Evolutionary conservation across 495 filamentous ascomycete species (phyloP).

Genomic region (Neurospora hispaniola): DNA sequence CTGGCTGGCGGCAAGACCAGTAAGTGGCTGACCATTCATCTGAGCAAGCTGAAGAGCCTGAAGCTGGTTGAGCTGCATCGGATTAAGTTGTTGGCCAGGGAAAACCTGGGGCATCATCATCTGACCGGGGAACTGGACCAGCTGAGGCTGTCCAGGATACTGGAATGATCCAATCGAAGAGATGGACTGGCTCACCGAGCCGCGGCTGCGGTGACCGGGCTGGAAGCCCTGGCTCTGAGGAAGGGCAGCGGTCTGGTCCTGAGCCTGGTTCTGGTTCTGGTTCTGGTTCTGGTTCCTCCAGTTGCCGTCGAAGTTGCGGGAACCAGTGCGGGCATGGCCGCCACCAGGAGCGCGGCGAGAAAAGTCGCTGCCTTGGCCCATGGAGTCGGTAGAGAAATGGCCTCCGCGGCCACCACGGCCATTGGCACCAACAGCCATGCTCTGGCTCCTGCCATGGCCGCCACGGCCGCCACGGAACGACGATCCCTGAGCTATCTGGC

Average conservation of each 20-base stretch:
- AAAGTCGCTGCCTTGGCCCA: conserved; percentile 45
- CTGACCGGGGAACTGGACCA: conserved; percentile 76
- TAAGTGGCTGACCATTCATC: conserved; percentile 65
- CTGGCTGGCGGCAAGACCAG: conserved; percentile 61
- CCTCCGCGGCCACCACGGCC: conserved; percentile 36
- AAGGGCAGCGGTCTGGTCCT: conserved; percentile 40
- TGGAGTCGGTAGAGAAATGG: conserved; percentile 23
- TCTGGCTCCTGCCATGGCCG: conserved; percentile 51
- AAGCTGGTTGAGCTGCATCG: conserved; percentile 81
- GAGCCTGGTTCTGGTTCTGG: conserved; percentile 50
- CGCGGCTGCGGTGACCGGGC: conserved; percentile 78
- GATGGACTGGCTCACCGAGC: conserved; percentile 79
- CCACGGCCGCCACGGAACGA: conserved; percentile 35
- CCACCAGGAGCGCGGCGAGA: conserved; percentile 56
- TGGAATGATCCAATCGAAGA: conserved; percentile 80
- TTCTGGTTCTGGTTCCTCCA: conserved; percentile 92
- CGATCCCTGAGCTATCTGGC: conserved; percentile 38
- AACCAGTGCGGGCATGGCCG: conserved; percentile 67
- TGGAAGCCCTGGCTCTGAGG: conserved; percentile 74
- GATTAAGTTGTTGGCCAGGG: conserved; percentile 74
- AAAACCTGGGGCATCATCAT: conserved; percentile 72
- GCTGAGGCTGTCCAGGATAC: conserved; percentile 82
- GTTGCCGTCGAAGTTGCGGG: conserved; percentile 93
- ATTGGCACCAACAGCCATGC: conserved; percentile 47
- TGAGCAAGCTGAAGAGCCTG: conserved; percentile 82